phyloP scores from a whole-genome alignment of 371 early-diverging fungal species.

The Apophysomyces elegans region DNA sequence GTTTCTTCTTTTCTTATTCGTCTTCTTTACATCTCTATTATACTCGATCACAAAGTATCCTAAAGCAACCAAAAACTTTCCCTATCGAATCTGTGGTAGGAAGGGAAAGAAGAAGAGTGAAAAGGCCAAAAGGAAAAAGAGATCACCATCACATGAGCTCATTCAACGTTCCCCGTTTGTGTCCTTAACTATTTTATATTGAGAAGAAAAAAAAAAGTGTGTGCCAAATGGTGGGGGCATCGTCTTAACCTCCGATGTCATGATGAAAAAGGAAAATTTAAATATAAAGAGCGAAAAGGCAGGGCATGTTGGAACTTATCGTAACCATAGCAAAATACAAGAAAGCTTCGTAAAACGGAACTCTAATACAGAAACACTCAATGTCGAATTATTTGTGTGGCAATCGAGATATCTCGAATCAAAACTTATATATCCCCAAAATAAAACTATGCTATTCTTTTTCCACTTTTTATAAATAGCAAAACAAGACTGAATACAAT shows the following conservation, averaged over 20 bases:
- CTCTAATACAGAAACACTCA: conserved; percentile 2
- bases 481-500: too few relatives aligned
- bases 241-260: neutral
- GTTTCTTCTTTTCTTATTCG: too few relatives aligned
- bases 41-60: too few relatives aligned
- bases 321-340: conserved; percentile 1
- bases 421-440: neutral
- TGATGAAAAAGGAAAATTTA: conserved; percentile 6
- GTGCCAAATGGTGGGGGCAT: too few relatives aligned
- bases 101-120: too few relatives aligned
- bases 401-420: neutral
- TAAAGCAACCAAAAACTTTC: too few relatives aligned
- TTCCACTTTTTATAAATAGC: neutral
- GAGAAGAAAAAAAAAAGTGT: neutral
- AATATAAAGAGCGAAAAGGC: neutral
- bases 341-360: neutral
- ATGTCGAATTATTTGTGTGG: neutral
- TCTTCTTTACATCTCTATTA: too few relatives aligned
- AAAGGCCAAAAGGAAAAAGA: too few relatives aligned
- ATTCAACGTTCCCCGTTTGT: too few relatives aligned
- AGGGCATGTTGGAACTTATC: neutral
- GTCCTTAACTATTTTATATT: too few relatives aligned
- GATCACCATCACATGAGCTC: too few relatives aligned
- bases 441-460: neutral
- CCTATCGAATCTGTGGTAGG: too few relatives aligned